Percentiles rank a stretch among this genome's conserved stretches.
Conservation (phyloP, 1,284 basidiomycete genomes). For the Melampsora abietis-canadensis region DNA sequence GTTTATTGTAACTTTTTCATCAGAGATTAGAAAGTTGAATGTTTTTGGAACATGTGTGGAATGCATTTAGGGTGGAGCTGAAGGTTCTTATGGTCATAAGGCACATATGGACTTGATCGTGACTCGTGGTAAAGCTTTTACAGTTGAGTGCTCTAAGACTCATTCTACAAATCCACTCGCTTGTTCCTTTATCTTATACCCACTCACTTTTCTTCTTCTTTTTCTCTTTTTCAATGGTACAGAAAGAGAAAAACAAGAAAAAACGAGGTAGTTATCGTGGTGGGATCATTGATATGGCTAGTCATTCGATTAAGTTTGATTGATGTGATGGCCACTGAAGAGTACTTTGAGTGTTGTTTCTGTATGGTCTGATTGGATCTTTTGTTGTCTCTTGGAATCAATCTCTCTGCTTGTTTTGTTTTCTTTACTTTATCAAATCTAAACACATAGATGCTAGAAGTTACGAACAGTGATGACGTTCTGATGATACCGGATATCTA, state of each 20-base stretch:
- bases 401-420: not conserved
- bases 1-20: not conserved
- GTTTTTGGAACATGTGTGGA: no score
- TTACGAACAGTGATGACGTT: no score
- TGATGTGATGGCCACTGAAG: not conserved
- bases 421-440: not conserved
- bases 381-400: not conserved
- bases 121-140: conserved; percentile 43
- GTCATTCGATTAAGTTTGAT: conserved; percentile 44
- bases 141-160: conserved; percentile 32
- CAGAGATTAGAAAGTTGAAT: no score
- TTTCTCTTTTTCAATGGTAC: not conserved
- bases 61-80: conserved; percentile 33
- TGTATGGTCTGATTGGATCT: no score
- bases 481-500: no score
- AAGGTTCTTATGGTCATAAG: conserved; percentile 40
- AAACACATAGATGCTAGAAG: no score
- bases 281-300: conserved; percentile 39
- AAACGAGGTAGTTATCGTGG: conserved; percentile 43
- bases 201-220: not conserved
- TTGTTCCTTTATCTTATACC: not conserved
- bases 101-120: conserved; percentile 41
- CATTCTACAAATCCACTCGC: not conserved
- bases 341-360: no score
- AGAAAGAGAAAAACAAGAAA: conserved; percentile 44